Evolutionary conservation across 495 filamentous ascomycete genomes (phyloP).

Genomic region (Neurospora sp.): DNA sequence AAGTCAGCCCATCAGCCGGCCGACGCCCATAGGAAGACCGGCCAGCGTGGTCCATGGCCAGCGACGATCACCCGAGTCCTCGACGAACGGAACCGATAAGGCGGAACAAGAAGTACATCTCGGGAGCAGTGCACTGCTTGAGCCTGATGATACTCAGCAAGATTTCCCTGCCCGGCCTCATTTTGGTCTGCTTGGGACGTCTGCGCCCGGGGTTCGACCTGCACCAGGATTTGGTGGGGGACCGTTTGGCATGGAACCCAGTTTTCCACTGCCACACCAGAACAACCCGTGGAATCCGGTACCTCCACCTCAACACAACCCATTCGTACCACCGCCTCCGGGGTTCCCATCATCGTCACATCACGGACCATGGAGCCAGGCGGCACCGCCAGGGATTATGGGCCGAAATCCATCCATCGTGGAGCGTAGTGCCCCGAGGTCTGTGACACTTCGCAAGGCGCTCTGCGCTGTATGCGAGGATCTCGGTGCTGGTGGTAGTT

Average conservation of each 20-base stretch:
- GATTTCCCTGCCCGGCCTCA: constrained; percentile 7
- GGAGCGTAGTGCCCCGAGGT: constrained; percentile 24
- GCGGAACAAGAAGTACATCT: constrained; percentile 64
- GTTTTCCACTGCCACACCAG: constrained; percentile 8
- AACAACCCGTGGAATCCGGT: constrained; percentile 19
- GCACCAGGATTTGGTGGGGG: constrained; percentile 9
- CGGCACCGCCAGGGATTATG: constrained; percentile 14
- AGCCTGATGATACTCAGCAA: constrained; percentile 37
- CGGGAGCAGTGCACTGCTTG: constrained; percentile 89
- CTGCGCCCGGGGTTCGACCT: constrained; percentile 16
- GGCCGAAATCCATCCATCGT: constrained; percentile 14
- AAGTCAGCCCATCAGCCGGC: constrained; percentile 61
- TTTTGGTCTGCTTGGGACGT: constrained; percentile 5
- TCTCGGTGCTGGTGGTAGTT: constrained; percentile 24
- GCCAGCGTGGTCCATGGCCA: constrained; percentile 53
- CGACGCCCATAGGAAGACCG: constrained; percentile 81
- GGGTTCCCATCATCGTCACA: constrained; percentile 11
- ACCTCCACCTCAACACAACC: constrained; percentile 8
- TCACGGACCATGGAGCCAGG: constrained; percentile 18
- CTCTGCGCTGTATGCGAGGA: constrained; percentile 41
- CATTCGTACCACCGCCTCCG: constrained; percentile 12
- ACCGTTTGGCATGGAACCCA: constrained; percentile 20
- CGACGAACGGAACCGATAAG: constrained; percentile 39
- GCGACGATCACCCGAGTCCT: constrained; percentile 20
- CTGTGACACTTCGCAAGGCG: constrained; percentile 37